These are phyloP conservation scores for Nannizzia gypsea DNA, from an alignment of 2,329 filamentous ascomycete species.

Conservation along the genomic window DNA sequence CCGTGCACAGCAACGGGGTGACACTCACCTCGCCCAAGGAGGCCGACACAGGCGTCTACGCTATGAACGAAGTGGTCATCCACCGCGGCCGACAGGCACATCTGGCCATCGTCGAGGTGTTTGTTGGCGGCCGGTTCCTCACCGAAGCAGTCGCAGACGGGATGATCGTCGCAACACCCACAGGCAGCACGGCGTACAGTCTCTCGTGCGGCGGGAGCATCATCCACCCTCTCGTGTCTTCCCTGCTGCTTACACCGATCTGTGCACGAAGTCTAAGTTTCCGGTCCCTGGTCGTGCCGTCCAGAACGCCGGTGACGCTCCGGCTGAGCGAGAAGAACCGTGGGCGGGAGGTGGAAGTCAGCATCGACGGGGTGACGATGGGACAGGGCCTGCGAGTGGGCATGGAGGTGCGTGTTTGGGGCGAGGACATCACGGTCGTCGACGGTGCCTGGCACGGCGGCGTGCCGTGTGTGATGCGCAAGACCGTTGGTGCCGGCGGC, in stretches of 20 bases:
- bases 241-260: constrained; percentile 83
- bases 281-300: constrained; percentile 80
- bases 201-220: constrained; percentile 88
- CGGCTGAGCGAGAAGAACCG: constrained; percentile 70
- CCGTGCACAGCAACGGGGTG: constrained; percentile 23
- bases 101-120: constrained; percentile 82
- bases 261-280: constrained; percentile 88
- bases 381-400: constrained; percentile 58
- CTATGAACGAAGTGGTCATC: constrained; percentile 90
- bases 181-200: constrained; percentile 89
- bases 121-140: constrained; percentile 74
- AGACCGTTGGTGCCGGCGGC: constrained; percentile 36
- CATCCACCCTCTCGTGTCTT: constrained; percentile 82
- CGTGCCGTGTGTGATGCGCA: constrained; percentile 80
- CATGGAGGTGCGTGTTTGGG: constrained; percentile 78
- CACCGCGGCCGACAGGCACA: constrained; percentile 85
- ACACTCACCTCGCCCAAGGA: constrained; percentile 23
- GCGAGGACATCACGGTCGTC: constrained; percentile 56
- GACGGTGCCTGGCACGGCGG: constrained; percentile 56
- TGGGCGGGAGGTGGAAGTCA: constrained; percentile 64
- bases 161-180: constrained; percentile 87
- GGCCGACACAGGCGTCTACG: constrained; percentile 43
- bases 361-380: constrained; percentile 60
- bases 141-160: constrained; percentile 93
- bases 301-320: constrained; percentile 46